Evolutionary conservation across 2,329 filamentous ascomycete species (phyloP).

Genomic region (Leptographium radiaticola): DNA sequence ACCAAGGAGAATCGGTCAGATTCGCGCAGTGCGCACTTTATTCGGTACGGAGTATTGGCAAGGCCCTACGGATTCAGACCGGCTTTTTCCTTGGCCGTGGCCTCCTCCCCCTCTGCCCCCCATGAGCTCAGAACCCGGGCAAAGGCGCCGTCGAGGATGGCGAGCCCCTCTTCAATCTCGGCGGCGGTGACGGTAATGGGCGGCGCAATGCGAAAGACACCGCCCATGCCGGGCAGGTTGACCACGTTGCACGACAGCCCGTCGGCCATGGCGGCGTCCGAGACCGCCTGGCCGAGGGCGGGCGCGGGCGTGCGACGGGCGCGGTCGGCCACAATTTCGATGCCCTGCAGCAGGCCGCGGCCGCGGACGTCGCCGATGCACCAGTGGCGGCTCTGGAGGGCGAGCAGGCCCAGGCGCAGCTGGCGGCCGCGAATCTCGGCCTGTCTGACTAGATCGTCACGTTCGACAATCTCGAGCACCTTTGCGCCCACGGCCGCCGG

Average conservation of each 20-base stretch:
- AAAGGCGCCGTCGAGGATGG: conserved; percentile 44
- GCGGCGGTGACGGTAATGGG: conserved; percentile 42
- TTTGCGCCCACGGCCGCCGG: conserved; percentile 47
- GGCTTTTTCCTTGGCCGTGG: too few relatives aligned
- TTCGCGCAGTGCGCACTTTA: too few relatives aligned
- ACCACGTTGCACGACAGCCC: conserved; percentile 46
- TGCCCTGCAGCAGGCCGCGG: conserved; percentile 41
- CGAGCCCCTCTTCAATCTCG: conserved; percentile 36
- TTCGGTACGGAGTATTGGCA: too few relatives aligned
- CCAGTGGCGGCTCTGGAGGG: conserved; percentile 35
- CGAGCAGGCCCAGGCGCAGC: conserved; percentile 32
- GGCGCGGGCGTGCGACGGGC: conserved; percentile 30
- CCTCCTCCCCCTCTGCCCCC: too few relatives aligned
- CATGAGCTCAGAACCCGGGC: not conserved
- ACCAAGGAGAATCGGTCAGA: too few relatives aligned
- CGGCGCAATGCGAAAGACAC: conserved; percentile 45
- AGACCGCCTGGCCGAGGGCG: conserved; percentile 32
- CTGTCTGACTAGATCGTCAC: conserved; percentile 36
- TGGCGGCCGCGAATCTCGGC: conserved; percentile 29
- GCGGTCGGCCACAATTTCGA: conserved; percentile 42
- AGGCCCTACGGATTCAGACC: too few relatives aligned
- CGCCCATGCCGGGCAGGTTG: conserved; percentile 39
- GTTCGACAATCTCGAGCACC: conserved; percentile 46
- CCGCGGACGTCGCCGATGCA: conserved; percentile 51
- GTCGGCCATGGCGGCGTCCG: conserved; percentile 18